These are phyloP conservation scores for Tylopilus subfusipes DNA, from an alignment of 768 basidiomycete genomes.

Conservation along the genomic window DNA sequence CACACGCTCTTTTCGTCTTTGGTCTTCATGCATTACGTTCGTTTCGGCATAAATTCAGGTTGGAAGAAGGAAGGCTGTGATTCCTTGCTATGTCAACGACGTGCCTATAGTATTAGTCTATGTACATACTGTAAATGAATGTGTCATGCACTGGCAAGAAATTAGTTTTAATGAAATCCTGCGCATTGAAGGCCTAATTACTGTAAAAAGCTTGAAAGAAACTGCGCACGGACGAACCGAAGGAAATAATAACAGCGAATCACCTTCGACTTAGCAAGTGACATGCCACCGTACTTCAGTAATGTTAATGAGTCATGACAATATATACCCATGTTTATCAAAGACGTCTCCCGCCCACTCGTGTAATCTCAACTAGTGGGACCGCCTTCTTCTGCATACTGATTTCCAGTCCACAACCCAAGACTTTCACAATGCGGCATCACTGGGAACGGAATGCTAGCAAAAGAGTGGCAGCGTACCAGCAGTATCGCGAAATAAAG, in stretches of 20 bases:
- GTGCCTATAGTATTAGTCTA: not conserved
- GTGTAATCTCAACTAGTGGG: not conserved
- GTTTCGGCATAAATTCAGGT: not conserved
- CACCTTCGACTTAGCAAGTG: not conserved
- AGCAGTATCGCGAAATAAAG: not conserved
- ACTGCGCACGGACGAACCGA: not conserved
- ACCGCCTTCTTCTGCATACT: not conserved
- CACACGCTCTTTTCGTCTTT: not conserved
- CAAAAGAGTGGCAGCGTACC: not conserved
- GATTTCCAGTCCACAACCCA: not conserved
- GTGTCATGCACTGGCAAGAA: conserved; percentile 1
- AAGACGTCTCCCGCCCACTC: not conserved
- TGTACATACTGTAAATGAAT: conserved; percentile 8
- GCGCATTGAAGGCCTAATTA: conserved; percentile 2
- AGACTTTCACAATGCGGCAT: no score
- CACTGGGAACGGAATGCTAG: not conserved
- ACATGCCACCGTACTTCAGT: no score
- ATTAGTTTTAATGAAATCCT: no score
- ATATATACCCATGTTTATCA: not conserved
- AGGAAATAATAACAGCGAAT: not conserved
- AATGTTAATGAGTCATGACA: no score
- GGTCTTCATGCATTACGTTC: not conserved
- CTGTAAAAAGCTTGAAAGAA: not conserved
- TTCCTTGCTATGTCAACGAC: not conserved
- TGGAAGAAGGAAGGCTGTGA: not conserved